These are phyloP conservation scores for Urtica urens DNA, from an alignment of 306 rosid species.

Conservation along the genomic window DNA sequence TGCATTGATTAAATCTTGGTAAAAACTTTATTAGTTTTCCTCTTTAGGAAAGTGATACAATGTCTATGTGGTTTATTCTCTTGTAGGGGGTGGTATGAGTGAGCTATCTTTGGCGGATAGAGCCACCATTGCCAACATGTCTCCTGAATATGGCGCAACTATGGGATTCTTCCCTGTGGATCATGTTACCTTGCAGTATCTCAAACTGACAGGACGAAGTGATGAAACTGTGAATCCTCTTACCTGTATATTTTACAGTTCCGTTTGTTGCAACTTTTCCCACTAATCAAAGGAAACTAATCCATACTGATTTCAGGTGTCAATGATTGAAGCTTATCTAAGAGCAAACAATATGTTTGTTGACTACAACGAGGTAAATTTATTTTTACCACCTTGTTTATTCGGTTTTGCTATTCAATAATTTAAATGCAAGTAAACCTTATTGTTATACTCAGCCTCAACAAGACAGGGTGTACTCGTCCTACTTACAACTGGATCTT, in stretches of 20 bases:
- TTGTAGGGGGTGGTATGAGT: slow-evolving; percentile 85
- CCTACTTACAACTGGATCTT: slow-evolving; percentile 78
- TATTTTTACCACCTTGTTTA: not conserved
- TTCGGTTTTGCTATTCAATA: not conserved
- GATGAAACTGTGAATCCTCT: slow-evolving; percentile 69
- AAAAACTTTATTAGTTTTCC: not conserved
- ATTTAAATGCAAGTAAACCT: slow-evolving; percentile 12
- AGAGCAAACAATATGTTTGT: slow-evolving; percentile 87
- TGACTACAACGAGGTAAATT: slow-evolving; percentile 74
- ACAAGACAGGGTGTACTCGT: slow-evolving; percentile 82
- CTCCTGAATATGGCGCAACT: slow-evolving; percentile 99
- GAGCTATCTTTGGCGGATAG: slow-evolving; percentile 85
- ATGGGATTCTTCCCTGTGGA: slow-evolving; percentile 99
- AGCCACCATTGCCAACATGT: slow-evolving; percentile 98
- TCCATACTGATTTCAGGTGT: slow-evolving; percentile 46
- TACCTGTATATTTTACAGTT: slow-evolving; percentile 5
- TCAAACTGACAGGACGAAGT: slow-evolving; percentile 84
- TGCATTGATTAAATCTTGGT: not conserved
- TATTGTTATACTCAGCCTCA: slow-evolving; percentile 50
- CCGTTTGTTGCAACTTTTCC: not conserved
- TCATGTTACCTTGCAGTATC: slow-evolving; percentile 89
- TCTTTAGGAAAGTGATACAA: not conserved
- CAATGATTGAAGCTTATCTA: slow-evolving; percentile 88
- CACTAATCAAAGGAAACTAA: not conserved
- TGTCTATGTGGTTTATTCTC: slow-evolving; percentile 21